These are phyloP conservation scores for Ettlia oleoabundans DNA, from an alignment of 139 green algal genomes.

Conservation along the genomic window DNA sequence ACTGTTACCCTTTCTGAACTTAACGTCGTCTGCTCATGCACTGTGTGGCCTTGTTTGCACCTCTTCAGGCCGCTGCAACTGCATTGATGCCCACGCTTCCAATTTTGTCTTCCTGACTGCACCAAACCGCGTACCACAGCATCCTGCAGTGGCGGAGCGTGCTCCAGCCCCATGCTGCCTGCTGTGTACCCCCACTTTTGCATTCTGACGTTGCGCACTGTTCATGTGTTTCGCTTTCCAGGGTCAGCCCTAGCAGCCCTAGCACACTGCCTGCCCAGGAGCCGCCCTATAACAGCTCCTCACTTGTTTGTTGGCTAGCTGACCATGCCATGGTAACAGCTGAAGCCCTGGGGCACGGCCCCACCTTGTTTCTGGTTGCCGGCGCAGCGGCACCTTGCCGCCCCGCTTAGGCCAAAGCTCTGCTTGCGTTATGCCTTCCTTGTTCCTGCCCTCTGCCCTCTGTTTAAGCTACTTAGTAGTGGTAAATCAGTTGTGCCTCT, in stretches of 20 bases:
- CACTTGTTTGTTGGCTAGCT: no score
- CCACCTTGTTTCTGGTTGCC: conserved; percentile 6
- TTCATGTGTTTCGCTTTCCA: no score
- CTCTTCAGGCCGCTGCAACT: neutral
- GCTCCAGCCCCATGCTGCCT: conserved; percentile 4
- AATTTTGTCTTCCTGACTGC: neutral
- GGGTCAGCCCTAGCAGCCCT: neutral
- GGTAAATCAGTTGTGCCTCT: no score
- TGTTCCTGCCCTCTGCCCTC: neutral
- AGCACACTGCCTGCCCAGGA: neutral
- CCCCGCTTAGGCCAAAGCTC: conserved; percentile 15
- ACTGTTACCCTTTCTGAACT: neutral
- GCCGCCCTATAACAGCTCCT: neutral
- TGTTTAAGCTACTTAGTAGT: neutral
- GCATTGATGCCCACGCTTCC: neutral
- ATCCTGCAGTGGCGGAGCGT: conserved; percentile 7
- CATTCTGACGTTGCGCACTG: neutral
- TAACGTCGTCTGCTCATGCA: no score
- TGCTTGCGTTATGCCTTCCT: conserved; percentile 11
- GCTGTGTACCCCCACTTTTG: neutral
- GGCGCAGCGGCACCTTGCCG: conserved; percentile 18
- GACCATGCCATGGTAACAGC: no score
- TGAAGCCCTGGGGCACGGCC: neutral
- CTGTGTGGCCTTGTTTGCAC: neutral
- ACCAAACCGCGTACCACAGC: no score